These are phyloP conservation scores for Tuber microsphaerosporum DNA, from an alignment of 495 filamentous ascomycete species.

Conservation along the genomic window DNA sequence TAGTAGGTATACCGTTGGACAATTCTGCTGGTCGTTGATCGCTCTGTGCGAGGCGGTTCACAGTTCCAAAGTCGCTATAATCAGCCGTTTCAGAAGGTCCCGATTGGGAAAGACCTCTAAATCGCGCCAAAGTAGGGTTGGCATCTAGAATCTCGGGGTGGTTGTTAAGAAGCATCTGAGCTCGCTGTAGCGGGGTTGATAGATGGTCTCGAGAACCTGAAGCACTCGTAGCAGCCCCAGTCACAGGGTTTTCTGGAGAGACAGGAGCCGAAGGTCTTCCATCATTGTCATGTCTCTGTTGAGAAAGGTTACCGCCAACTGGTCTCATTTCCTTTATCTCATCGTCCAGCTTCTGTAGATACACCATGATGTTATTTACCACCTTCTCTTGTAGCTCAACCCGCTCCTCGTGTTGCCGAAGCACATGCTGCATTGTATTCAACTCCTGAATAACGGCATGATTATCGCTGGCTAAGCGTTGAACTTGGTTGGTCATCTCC, in stretches of 20 bases:
- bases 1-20: conserved; percentile 19
- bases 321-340: conserved; percentile 29
- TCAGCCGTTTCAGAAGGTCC: conserved; percentile 12
- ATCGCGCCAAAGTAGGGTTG: conserved; percentile 23
- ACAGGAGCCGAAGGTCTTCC: conserved; percentile 25
- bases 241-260: conserved; percentile 34
- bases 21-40: conserved; percentile 12
- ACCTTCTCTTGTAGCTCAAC: conserved; percentile 50
- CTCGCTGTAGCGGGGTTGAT: conserved; percentile 75
- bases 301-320: conserved; percentile 6
- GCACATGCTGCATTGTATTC: conserved; percentile 78
- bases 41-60: conserved; percentile 25
- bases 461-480: conserved; percentile 76
- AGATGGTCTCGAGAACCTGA: conserved; percentile 57
- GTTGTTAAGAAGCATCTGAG: conserved; percentile 77
- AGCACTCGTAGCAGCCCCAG: conserved; percentile 45
- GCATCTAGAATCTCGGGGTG: conserved; percentile 48
- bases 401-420: conserved; percentile 68
- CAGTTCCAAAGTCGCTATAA: conserved; percentile 19
- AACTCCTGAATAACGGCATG: conserved; percentile 81
- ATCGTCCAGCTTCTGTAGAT: conserved; percentile 27
- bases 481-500: conserved; percentile 73
- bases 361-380: conserved; percentile 49
- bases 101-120: conserved; percentile 21
- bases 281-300: conserved; percentile 11